These are phyloP conservation scores for Lichina pygmaea DNA, from an alignment of 495 filamentous ascomycete species.

Conservation along the genomic window DNA sequence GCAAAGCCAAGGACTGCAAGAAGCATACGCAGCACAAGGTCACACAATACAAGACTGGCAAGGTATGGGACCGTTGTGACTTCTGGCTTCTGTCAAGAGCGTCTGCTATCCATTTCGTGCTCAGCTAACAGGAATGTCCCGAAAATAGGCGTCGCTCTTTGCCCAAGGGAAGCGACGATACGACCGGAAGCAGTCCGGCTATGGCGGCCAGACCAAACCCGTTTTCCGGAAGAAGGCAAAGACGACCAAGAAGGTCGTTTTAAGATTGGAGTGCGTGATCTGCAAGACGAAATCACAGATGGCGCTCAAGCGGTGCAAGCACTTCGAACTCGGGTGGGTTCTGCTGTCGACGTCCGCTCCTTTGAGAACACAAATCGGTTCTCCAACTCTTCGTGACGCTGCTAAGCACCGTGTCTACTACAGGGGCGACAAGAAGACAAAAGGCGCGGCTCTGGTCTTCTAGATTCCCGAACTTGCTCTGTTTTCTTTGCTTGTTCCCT, in stretches of 20 bases:
- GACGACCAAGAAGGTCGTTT: constrained; percentile 99
- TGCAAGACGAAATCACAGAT: constrained; percentile 99
- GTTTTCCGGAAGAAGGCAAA: constrained; percentile 99
- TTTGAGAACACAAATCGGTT: constrained; percentile 1
- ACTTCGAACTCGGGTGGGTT: constrained; percentile 95
- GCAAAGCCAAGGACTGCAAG: constrained; percentile 82
- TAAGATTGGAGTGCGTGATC: constrained; percentile 78
- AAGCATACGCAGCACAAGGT: constrained; percentile 89
- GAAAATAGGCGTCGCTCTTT: constrained; percentile 55
- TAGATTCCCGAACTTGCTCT: constrained; percentile 15
- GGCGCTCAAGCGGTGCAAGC: constrained; percentile 96
- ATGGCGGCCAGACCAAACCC: constrained; percentile 99
- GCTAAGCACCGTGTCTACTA: constrained; percentile 3
- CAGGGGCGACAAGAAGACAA: constrained; percentile 99
- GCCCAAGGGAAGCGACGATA: constrained; percentile 99
- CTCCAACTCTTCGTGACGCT: too few species aligned
- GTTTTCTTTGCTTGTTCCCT: neutral
- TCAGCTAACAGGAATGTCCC: neutral
- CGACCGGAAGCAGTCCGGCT: constrained; percentile 98
- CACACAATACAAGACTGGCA: constrained; percentile 92
- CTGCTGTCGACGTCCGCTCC: neutral
- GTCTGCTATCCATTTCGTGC: neutral
- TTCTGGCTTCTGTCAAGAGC: too few species aligned
- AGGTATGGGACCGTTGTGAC: constrained; percentile 21
- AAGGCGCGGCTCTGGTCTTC: constrained; percentile 98